Conservation (phyloP, 2,329 filamentous ascomycete species). For the Herpotrichia juniperi region DNA sequence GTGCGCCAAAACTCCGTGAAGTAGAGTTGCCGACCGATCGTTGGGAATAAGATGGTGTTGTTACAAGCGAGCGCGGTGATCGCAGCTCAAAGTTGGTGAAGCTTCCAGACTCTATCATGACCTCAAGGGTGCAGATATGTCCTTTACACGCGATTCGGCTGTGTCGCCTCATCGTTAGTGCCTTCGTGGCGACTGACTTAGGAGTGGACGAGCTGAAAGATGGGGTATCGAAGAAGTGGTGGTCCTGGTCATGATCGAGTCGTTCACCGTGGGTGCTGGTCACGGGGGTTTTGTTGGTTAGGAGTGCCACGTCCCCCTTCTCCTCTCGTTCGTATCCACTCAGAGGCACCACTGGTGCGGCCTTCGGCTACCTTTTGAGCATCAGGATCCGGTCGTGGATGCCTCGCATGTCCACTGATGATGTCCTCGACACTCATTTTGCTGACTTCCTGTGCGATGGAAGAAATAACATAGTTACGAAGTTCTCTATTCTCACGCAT, state of each 20-base stretch:
- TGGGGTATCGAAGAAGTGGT: constrained; percentile 13
- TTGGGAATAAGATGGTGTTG: constrained; percentile 33
- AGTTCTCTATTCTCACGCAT: constrained; percentile 76
- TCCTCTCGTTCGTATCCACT: constrained; percentile 44
- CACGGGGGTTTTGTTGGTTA: constrained; percentile 45
- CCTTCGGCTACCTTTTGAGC: constrained; percentile 55
- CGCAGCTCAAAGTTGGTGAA: constrained; percentile 20
- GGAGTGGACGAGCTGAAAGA: neutral
- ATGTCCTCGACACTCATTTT: constrained; percentile 64
- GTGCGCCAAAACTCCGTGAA: constrained; percentile 43
- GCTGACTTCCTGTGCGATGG: constrained; percentile 75
- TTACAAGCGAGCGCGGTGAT: constrained; percentile 40
- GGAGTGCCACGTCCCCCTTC: constrained; percentile 43
- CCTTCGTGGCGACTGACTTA: neutral
- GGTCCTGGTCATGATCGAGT: constrained; percentile 2
- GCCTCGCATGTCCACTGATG: constrained; percentile 27
- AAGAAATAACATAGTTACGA: constrained; percentile 73
- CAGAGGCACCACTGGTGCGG: constrained; percentile 46
- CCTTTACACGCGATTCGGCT: neutral
- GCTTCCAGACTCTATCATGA: constrained; percentile 13
- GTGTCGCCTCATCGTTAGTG: neutral
- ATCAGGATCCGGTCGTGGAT: constrained; percentile 49
- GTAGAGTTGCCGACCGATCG: constrained; percentile 26
- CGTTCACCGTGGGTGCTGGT: constrained; percentile 45
- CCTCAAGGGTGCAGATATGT: constrained; percentile 18